Evolutionary conservation across 345 rosid genomes (phyloP), one percentile per base, ranked within the genome.

Genomic region (Eucalyptus caleyi): DNA sequence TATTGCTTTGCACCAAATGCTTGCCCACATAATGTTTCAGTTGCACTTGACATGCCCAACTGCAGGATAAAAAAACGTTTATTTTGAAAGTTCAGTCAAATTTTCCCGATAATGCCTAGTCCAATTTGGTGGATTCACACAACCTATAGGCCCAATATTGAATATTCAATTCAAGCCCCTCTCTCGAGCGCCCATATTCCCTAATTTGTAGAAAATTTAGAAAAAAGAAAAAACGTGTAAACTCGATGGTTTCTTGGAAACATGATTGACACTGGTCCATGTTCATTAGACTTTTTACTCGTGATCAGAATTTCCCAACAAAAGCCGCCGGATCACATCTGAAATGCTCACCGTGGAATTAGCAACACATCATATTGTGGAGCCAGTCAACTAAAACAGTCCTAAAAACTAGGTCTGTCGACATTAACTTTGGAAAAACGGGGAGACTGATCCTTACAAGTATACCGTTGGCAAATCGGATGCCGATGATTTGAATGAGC

Each of bases 1-100:
- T 92, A 92, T 47, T 95, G 95, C 82, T 90, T 90, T 72, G 94
- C 95, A 24, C 96, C 96, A 32, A 92, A 95, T 50, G 95, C 95
- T 92, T 95, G 95, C 19, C 96, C 95, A 7, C 95, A 93, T 56
- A 94, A 77, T 6, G 96, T 94, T 86, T 95, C 94, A 3, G 96
- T 92, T 8, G 96, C 96, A 86, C 95, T 95, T 51, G 94, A 93
- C 96, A 95, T 95, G 72, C 96, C 95, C 23, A 90, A 24, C 91
- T 90, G 87, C 81, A 40, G 54, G 50, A n/a, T 10, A 0, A 37
- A 10, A 11, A 47, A 49, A 53, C 11, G 40, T 50, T 8, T 24
- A 50, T 50, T 50, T 11, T 26, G 16, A 27, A 47, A 85, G 87
- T 26, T 12, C 37, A 85, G 53, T 85, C 87, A 27, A 47, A 21